Percentiles rank a stretch among this genome's conserved stretches.
Conservation (phyloP, 257 asterid genomes). For the Jacaranda copaia region DNA sequence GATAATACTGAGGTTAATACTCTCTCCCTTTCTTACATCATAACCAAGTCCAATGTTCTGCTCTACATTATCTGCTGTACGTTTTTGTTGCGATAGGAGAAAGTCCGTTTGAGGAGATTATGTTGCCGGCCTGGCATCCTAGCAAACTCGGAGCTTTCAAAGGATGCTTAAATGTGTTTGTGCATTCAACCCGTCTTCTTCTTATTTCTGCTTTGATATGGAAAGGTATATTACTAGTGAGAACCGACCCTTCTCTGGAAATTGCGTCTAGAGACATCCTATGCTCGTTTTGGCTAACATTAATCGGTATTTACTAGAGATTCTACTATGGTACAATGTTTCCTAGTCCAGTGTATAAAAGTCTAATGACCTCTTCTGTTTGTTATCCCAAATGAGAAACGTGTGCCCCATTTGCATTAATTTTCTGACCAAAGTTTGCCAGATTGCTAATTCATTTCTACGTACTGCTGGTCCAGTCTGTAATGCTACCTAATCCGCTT, state of each 20-base stretch:
- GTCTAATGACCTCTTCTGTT: not conserved
- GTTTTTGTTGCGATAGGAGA: conserved; percentile 60
- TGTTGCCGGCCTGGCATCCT: conserved; percentile 73
- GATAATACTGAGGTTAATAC: conserved; percentile 66
- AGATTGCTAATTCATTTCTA: not conserved
- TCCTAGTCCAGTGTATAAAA: not conserved
- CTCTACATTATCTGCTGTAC: not conserved
- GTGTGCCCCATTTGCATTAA: not conserved
- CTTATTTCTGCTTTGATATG: not conserved
- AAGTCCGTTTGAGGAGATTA: conserved; percentile 76
- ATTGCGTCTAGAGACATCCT: not conserved
- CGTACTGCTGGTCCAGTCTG: too few species aligned
- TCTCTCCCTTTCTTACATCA: not conserved
- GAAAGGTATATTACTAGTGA: not conserved
- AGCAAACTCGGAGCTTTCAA: conserved; percentile 8
- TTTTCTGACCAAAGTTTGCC: not conserved
- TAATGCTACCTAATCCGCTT: not conserved
- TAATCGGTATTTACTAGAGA: not conserved
- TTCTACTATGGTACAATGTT: not conserved
- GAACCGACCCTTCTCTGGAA: not conserved
- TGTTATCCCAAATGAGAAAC: not conserved
- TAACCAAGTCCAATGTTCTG: conserved; percentile 5
- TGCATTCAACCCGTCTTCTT: conserved; percentile 10
- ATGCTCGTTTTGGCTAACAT: not conserved
- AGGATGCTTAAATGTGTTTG: not conserved